A percentile compares a stretch with the other conserved stretches of the same genome.
phyloP scores from a whole-genome alignment of 176 grass and related monocot genomes.

The Saccharum officinarum region DNA sequence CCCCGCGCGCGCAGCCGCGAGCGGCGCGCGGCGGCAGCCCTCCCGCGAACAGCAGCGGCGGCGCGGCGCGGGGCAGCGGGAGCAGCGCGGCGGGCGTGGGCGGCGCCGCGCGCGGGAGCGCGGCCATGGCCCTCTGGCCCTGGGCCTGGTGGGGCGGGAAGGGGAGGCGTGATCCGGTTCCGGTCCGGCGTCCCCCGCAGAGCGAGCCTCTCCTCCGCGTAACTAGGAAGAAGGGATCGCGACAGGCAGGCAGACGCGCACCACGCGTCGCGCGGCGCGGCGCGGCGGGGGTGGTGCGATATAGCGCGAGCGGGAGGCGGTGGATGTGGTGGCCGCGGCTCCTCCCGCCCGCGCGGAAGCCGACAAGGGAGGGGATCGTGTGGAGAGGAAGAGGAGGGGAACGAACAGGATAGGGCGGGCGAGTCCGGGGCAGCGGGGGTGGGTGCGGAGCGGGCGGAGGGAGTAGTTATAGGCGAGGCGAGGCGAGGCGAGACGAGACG shows the following conservation, averaged over 20 bases:
- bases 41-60: constrained; percentile 56
- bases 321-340: neutral
- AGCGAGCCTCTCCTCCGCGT: neutral
- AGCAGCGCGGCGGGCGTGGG: constrained; percentile 21
- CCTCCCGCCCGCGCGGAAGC: constrained; percentile 4
- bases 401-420: constrained; percentile 31
- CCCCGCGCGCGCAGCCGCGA: constrained; percentile 32
- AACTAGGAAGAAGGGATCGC: neutral
- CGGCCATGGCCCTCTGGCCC: constrained; percentile 39
- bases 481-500: neutral
- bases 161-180: constrained; percentile 8
- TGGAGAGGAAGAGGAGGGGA: constrained; percentile 41
- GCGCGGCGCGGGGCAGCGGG: constrained; percentile 39
- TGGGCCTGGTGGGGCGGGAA: neutral
- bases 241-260: neutral
- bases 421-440: neutral
- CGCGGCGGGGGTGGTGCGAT: neutral
- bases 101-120: constrained; percentile 42
- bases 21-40: constrained; percentile 33
- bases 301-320: neutral
- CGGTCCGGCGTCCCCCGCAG: neutral
- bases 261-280: neutral
- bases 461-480: constrained; percentile 33
- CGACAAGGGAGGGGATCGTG: constrained; percentile 55
- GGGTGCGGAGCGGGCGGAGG: neutral